These are phyloP conservation scores for Penicillium sp. DNA, from an alignment of 2,329 filamentous ascomycete species.

Conservation along the genomic window DNA sequence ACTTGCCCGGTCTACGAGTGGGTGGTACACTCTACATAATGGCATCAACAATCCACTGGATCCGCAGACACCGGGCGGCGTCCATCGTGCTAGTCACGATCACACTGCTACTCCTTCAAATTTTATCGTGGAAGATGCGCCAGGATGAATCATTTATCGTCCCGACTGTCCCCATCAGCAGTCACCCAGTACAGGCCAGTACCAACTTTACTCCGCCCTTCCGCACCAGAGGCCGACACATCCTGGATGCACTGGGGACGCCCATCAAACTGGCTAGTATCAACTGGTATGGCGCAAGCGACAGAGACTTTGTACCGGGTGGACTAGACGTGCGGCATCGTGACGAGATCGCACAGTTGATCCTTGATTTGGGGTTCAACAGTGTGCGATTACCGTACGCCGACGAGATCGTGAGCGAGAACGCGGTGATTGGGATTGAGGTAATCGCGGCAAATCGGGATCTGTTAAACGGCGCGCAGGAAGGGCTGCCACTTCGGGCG, in stretches of 20 bases:
- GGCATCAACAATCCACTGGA: not conserved
- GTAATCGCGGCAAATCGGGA: slow-evolving; percentile 61
- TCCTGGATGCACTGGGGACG: slow-evolving; percentile 57
- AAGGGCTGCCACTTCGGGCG: slow-evolving; percentile 41
- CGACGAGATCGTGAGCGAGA: slow-evolving; percentile 64
- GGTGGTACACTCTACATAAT: not conserved
- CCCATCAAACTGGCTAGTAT: slow-evolving; percentile 63
- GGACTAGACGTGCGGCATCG: slow-evolving; percentile 65
- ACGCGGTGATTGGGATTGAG: slow-evolving; percentile 54
- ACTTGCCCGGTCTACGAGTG: not conserved
- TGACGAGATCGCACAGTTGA: slow-evolving; percentile 58
- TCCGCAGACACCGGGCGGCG: not conserved
- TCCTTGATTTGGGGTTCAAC: slow-evolving; percentile 65
- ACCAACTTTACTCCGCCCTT: slow-evolving; percentile 55
- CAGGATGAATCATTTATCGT: not conserved
- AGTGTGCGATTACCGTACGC: slow-evolving; percentile 67
- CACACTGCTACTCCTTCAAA: not conserved
- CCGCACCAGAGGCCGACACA: slow-evolving; percentile 57
- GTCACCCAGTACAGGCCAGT: not conserved
- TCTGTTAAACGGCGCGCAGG: slow-evolving; percentile 36
- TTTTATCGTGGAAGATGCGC: not conserved
- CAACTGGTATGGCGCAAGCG: slow-evolving; percentile 71
- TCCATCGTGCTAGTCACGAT: not conserved
- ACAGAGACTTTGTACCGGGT: slow-evolving; percentile 63
- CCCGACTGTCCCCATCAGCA: not conserved